phyloP scores from a whole-genome alignment of 1,284 basidiomycete species.

The Malassezia brasiliensis region DNA sequence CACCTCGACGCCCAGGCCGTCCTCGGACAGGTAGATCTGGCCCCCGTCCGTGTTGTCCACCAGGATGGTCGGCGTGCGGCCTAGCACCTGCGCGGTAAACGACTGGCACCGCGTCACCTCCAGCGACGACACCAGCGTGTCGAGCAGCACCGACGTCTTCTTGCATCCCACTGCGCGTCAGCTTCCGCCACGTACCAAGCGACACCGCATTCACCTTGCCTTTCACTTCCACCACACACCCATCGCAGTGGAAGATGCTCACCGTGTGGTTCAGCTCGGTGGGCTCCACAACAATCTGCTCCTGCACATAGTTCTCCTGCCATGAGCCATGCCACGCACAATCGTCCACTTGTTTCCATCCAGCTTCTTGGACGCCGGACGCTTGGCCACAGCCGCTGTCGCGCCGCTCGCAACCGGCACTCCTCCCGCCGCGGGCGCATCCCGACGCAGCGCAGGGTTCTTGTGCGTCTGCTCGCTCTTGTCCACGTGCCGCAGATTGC shows the following conservation, averaged over 20 bases:
- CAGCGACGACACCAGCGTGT: slow-evolving; percentile 80
- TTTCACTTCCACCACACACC: slow-evolving; percentile 71
- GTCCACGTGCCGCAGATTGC: slow-evolving; percentile 83
- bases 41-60: slow-evolving; percentile 91
- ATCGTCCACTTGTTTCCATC: slow-evolving; percentile 92
- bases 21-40: slow-evolving; percentile 82
- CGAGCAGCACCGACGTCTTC: slow-evolving; percentile 78
- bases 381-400: slow-evolving; percentile 55
- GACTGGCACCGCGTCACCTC: slow-evolving; percentile 82
- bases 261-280: slow-evolving; percentile 74
- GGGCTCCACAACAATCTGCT: slow-evolving; percentile 64
- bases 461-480: slow-evolving; percentile 97
- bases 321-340: slow-evolving; percentile 53
- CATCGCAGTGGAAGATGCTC: slow-evolving; percentile 85
- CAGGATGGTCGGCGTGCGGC: slow-evolving; percentile 78
- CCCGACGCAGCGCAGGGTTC: slow-evolving; percentile 70
- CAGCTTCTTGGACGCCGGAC: slow-evolving; percentile 78
- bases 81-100: slow-evolving; percentile 85
- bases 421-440: slow-evolving; percentile 21
- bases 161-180: slow-evolving; percentile 65
- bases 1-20: slow-evolving; percentile 70
- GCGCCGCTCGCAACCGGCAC: slow-evolving; percentile 30
- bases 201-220: slow-evolving; percentile 95
- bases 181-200: slow-evolving; percentile 57
- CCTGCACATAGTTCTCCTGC: slow-evolving; percentile 86